These are phyloP conservation scores for Apiospora rasikravindrae DNA, from an alignment of 2,329 filamentous ascomycete species.

Conservation along the genomic window DNA sequence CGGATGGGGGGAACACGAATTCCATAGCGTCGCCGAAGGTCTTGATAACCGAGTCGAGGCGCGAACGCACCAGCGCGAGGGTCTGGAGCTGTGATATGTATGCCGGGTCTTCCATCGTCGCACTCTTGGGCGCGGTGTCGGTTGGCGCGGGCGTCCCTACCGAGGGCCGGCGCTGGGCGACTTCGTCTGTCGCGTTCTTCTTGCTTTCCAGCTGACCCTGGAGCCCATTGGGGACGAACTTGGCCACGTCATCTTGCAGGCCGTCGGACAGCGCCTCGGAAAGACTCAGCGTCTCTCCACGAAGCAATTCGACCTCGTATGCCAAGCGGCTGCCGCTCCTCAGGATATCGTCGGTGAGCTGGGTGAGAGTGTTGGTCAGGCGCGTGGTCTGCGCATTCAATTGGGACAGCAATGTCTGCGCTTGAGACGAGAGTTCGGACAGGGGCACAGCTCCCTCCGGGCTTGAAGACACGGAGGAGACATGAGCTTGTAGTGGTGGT, in stretches of 20 bases:
- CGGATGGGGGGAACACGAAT: conserved; percentile 88
- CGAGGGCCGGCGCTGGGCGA: conserved; percentile 30
- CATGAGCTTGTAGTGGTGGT: conserved; percentile 64
- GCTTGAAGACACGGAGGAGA: conserved; percentile 33
- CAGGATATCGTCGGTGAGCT: conserved; percentile 93
- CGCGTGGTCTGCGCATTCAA: conserved; percentile 88
- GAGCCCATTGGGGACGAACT: conserved; percentile 68
- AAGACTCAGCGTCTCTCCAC: conserved; percentile 85
- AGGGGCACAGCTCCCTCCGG: conserved; percentile 60
- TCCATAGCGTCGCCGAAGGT: conserved; percentile 96
- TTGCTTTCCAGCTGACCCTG: conserved; percentile 39
- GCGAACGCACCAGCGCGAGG: conserved; percentile 78
- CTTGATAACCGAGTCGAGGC: conserved; percentile 88
- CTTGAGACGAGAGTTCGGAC: conserved; percentile 78
- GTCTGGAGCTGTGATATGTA: conserved; percentile 83
- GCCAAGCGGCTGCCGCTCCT: conserved; percentile 85
- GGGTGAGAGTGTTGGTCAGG: conserved; percentile 79
- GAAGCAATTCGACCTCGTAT: conserved; percentile 91
- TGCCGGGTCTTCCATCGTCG: conserved; percentile 49
- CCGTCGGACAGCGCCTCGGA: conserved; percentile 78
- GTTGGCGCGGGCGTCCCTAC: conserved; percentile 24
- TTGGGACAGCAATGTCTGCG: conserved; percentile 84
- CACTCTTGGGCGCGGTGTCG: conserved; percentile 27
- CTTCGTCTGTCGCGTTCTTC: conserved; percentile 24
- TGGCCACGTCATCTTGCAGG: conserved; percentile 72